Evolutionary conservation across 2,329 filamentous ascomycete genomes (phyloP), one percentile per base, ranked within the genome.

Genomic region (Lojkania enalia): DNA sequence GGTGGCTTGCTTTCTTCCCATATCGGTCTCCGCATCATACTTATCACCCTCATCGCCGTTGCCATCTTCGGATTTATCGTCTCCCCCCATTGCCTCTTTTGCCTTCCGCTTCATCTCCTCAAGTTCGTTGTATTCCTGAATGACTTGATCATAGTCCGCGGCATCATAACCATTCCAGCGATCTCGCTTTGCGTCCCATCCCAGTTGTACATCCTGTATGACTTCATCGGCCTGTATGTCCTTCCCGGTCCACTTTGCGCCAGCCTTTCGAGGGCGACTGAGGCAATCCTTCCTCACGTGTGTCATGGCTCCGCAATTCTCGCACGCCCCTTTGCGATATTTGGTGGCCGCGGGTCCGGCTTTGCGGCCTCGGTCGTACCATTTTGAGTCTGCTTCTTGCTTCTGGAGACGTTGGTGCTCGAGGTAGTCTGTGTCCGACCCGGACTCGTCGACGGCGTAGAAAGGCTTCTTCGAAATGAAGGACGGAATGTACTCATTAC

Each of bases 401-500:
- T 87, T 85, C 46, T 90, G 85, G 19, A 92, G 77, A 69, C 91
- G 89, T 66, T 99, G 94, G 82, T 99, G 94, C 72, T 95, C 90
- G 54, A 99, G 88, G 69, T 97, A 99, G 64, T 97, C 91, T 66
- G 81, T 58, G 82, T 81, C 64, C 49, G 87, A 80, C 30, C 71
- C 70, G 48, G 86, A 83, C 55, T 86, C 85, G 65, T 90, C 88
- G 59, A 88, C 84, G 61, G 95, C 85, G 71, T 97, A 99, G 74
- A 99, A 99, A 3, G 94, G 94, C 58, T 95, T 91, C 71, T 96
- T 96, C 60, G 90, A 91, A 74, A 99, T 99, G 79, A 96, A 99
- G 42, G 88, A 85, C 4, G 94, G 94, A 63, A 99, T 99, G 78
- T 99, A 99, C 70, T 96, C 74, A 79, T 99, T 99, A 72, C 94